Percentiles rank a stretch among this genome's conserved stretches.
Evolutionary conservation across 106 monocot species (phyloP).

Genomic region (Posidonia australis): DNA sequence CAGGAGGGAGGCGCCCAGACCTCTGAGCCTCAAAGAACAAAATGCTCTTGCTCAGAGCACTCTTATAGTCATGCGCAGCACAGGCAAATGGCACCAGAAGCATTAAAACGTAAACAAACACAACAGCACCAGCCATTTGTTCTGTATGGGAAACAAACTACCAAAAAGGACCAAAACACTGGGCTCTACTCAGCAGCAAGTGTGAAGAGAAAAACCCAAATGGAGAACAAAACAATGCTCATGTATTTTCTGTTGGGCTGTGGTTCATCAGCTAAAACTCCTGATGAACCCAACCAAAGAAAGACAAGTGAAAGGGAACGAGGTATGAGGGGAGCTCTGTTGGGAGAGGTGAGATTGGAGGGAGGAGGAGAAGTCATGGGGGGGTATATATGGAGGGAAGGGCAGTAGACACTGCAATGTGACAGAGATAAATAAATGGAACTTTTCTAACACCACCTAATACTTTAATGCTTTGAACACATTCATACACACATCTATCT

Average conservation of each 20-base stretch:
- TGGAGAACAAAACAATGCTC: background rate
- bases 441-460: conserved; percentile 4
- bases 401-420: background rate
- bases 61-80: conserved; percentile 66
- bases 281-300: background rate
- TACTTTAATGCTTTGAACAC: background rate
- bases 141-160: no score
- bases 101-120: background rate
- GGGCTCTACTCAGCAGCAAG: no score
- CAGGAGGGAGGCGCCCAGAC: conserved; percentile 59
- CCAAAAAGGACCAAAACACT: no score
- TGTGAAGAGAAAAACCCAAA: background rate
- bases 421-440: conserved; percentile 1
- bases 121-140: background rate
- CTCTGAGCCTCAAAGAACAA: conserved; percentile 79
- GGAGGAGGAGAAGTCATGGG: background rate
- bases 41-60: conserved; percentile 43
- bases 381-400: conserved; percentile 9
- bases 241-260: background rate
- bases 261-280: conserved; percentile 7
- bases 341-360: background rate
- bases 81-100: conserved; percentile 6
- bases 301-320: no score
- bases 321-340: background rate
- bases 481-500: background rate